Evolutionary conservation across 2,329 filamentous ascomycete species (phyloP), one percentile per base, ranked within the genome.

Genomic region (Fusarium redolens): DNA sequence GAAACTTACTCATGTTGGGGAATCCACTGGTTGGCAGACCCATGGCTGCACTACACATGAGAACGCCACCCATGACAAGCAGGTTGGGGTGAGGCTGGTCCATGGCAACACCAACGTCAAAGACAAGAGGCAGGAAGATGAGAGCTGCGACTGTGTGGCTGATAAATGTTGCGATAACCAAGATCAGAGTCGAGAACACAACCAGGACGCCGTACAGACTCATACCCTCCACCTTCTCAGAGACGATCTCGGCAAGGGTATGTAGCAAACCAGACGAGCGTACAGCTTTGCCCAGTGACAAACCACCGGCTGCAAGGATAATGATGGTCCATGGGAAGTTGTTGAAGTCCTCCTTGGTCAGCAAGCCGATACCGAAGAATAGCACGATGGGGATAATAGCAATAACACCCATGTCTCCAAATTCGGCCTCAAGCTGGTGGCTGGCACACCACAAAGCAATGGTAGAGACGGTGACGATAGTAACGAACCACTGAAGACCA

Each of bases 311-410:
- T 1, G 96, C 96, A 25, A 99, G 91, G 78, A 99, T 98, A 83
- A 99, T 98, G 82, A 99, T 99, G 25, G 97, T 99, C 96, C 96
- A 99, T 43, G 98, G 92, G 82, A 99, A 99, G 82, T 99, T 99
- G 86, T 99, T 99, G 81, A 99, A 99, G 83, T 99, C 96, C 83
- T 98, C 96, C 83, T 98, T 99, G 54, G 95, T 98, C 37, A 99
- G 87, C 74, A 98, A 96, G 15, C 96, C 96, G 4, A 95, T 95
- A 61, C 96, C 96, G 78, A 99, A 99, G 88, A 99, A 99, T 45
- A 98, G 87, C 6, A 97, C 93, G 57, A 99, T 92, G 10, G 96
- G 96, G 68, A 99, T 94, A 79, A 99, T 97, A 65, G 96, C 97
- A 45, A 99, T 93, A 59, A 99, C 95, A 59, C 96, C 96, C 96